These are phyloP conservation scores for Chenopodium formosanum DNA, from an alignment of 148 eudicot species.

Conservation along the genomic window DNA sequence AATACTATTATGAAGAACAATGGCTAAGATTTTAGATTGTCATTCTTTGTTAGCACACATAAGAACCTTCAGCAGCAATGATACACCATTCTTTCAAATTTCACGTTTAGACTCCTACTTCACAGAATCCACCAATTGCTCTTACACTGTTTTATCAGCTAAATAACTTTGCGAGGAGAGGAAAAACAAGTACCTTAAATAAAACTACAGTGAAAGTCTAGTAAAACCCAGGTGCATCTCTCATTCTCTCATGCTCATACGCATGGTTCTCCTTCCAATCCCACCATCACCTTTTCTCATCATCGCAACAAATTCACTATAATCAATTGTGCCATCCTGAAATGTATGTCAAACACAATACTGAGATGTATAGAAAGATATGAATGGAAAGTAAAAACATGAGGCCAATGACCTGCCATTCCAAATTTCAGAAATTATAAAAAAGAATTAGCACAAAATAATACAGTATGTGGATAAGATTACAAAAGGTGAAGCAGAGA, in stretches of 20 bases:
- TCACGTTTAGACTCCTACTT: neutral
- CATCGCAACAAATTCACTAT: slow-evolving; percentile 97
- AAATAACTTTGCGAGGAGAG: neutral
- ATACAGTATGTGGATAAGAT: neutral
- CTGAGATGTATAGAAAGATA: neutral
- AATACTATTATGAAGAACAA: neutral
- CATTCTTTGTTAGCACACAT: neutral
- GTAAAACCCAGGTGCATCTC: slow-evolving; percentile 57
- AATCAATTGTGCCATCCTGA: slow-evolving; percentile 91
- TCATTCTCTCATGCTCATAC: slow-evolving; percentile 84
- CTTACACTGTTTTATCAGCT: neutral
- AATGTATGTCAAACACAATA: slow-evolving; percentile 13
- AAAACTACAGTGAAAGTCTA: slow-evolving; percentile 29
- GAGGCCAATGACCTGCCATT: neutral
- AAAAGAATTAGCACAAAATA: neutral
- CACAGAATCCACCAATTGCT: slow-evolving; percentile 1
- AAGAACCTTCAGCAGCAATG: neutral
- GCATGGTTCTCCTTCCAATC: slow-evolving; percentile 90
- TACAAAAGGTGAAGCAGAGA: neutral
- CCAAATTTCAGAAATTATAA: neutral
- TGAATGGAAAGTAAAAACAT: neutral
- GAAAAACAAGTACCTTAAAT: slow-evolving; percentile 18
- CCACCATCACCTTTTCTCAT: slow-evolving; percentile 89
- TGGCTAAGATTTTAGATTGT: neutral
- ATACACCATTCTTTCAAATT: neutral